Base-by-base conservation (phyloP, 2,329 filamentous ascomycete genomes). In the Epichloe coenophiala region DNA sequence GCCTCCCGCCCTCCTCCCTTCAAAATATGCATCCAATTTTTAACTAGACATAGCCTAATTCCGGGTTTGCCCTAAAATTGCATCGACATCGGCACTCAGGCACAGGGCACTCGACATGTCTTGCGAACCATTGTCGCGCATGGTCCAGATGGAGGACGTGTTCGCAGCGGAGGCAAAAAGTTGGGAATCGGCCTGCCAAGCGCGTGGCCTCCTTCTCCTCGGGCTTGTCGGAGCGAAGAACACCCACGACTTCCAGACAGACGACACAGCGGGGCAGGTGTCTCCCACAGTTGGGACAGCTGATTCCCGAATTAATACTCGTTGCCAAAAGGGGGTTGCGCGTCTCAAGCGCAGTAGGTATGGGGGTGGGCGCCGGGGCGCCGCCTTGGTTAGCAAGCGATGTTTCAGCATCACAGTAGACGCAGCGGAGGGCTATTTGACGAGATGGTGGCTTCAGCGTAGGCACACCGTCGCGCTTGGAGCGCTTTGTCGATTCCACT, bases 391-490 rank as follows among this genome's bases (percentile, higher is more conserved):
- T 72, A 40, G 71, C 68, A 23, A 76, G 67, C 36, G 71, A 75
- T 47, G 75, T 75, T 61, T 79, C 74, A 36, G 77, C 73, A 59
- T 85, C 81, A 68, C 87, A 93, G 68, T 87, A 86, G 45, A 84
- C 76, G 66, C 87, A 93, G 45, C 86, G 79, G 46, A 93, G 76
- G 4, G 83, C 80, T 49, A 91, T 78, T 65, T 88, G 85, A 35
- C 82, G 73, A 2, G 78, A 79, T 1, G 83, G 76, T 1, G 82
- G 76, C 51, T 79, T 80, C 56, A 86, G 75, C 7, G 78, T 75
- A n/a, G 78, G 78, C 6, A 64, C 55, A 40, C 83, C 84, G 49
- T 81, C 76, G 49, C 78, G 77, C 51, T 82, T 79, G 57, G 83
- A 84, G 57, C 77, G 77, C 55, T 81, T 80, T 23, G 83, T 87